Base-by-base conservation (phyloP, 208 protist species). In the Trypanosoma conorhini region DNA sequence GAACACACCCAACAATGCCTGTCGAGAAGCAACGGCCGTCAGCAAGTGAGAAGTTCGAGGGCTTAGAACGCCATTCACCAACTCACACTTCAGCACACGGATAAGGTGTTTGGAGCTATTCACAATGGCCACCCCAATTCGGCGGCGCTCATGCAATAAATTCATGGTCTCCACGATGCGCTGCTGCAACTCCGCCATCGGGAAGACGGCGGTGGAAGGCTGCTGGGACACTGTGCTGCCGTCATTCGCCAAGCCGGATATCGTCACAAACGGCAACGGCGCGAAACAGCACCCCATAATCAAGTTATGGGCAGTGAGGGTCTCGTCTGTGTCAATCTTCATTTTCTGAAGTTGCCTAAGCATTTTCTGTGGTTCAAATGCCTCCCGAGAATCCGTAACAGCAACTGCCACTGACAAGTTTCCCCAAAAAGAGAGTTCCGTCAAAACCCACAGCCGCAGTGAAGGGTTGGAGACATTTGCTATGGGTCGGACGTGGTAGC, bases 371-470 rank as follows among this genome's bases (percentile, higher is more conserved):
- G 65, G 65, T 51, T 61, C 35, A 35, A 70, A 38, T 33, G 44
- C 33, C 40, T 70, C 65, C 24, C 1, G 5, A 0, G 40, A 0
- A 38, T 62, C 40, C 12, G 65, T 70, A 42, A 70, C 40, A 63
- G 35, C 5, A 62, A 62, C 65, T n/a, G 55, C 52, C 35, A 70
- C 26, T 13, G 24, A 50, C 38, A 81, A 81, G 30, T 42, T 54
- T 48, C 86, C 86, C 30, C 88, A 64, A 35, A 92, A 79, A 70
- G 88, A 82, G 35, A 76, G 72, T 56, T 80, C 66, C 17, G 81
- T 81, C 10, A 86, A 80, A 58, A 90, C 50, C 87, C 89, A 95
- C 38, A 95, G 50, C 3, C 87, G 85, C 50, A 90, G 68, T 50
- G 72, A 21, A 26, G 64, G 28, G 46, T 56, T 31, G 31, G 63